A percentile compares a stretch with the other conserved stretches of the same genome.
Conservation (phyloP, 106 monocot species). For the Apostasia ramifera region DNA sequence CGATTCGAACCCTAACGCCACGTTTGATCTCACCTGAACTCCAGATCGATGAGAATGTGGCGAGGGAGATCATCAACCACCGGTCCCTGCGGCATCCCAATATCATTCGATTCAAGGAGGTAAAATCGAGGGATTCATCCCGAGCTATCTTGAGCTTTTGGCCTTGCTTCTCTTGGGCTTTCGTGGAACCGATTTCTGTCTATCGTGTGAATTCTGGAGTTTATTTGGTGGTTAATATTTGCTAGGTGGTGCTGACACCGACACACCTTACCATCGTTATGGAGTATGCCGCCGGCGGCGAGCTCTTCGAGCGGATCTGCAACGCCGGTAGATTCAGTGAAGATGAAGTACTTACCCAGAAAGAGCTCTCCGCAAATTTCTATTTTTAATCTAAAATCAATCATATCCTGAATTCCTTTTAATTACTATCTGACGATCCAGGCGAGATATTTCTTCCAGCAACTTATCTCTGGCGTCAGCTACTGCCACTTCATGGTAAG, state of each 20-base stretch:
- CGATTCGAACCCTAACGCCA: background rate
- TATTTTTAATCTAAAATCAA: background rate
- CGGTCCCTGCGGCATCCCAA: constrained; percentile 81
- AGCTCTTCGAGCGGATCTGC: constrained; percentile 91
- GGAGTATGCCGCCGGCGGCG: constrained; percentile 94
- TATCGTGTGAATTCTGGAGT: background rate
- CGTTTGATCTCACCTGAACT: background rate
- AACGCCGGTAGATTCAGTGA: constrained; percentile 82
- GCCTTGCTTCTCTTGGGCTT: background rate
- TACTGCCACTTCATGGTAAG: constrained; percentile 84
- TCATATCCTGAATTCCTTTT: background rate
- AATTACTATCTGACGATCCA: constrained; percentile 9
- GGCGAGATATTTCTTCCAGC: constrained; percentile 99
- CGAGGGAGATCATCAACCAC: constrained; percentile 91
- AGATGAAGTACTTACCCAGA: constrained; percentile 46
- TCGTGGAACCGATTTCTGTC: no score
- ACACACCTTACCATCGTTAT: constrained; percentile 86
- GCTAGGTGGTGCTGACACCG: constrained; percentile 77
- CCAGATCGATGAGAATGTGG: constrained; percentile 89
- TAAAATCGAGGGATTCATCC: constrained; percentile 5
- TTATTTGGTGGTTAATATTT: constrained; percentile 1
- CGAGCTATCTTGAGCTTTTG: background rate
- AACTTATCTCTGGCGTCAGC: constrained; percentile 89
- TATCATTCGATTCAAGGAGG: constrained; percentile 95
- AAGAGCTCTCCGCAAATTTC: background rate